Evolutionary conservation across 1,139 yeast species (phyloP).

Genomic region (Kurtzmaniella quercitrusa): DNA sequence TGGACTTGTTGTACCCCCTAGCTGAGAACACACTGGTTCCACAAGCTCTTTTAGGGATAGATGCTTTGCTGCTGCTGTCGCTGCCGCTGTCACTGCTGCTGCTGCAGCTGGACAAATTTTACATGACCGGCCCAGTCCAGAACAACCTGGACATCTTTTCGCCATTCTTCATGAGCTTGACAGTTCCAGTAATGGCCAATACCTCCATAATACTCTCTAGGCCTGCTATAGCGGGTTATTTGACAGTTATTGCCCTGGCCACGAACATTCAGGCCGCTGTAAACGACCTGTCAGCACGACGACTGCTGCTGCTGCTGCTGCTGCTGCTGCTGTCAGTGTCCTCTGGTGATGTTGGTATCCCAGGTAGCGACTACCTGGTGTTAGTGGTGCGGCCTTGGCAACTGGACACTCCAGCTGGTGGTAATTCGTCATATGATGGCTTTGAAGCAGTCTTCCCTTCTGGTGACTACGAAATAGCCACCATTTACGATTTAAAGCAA

Average conservation of each 20-base stretch:
- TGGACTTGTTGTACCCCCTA: slow-evolving; percentile 51
- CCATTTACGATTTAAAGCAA: slow-evolving; percentile 23
- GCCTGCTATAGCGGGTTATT: slow-evolving; percentile 65
- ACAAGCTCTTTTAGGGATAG: slow-evolving; percentile 13
- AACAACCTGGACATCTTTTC: slow-evolving; percentile 25
- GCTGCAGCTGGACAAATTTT: slow-evolving; percentile 21
- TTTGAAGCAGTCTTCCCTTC: slow-evolving; percentile 35
- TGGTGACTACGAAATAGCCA: slow-evolving; percentile 16
- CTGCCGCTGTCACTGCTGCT: slow-evolving; percentile 28
- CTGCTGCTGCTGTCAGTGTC: slow-evolving; percentile 14
- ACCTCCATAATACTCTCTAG: slow-evolving; percentile 61
- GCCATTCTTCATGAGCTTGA: slow-evolving; percentile 48
- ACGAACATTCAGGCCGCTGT: slow-evolving; percentile 47
- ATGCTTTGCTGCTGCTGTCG: slow-evolving; percentile 31
- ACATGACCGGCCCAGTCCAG: slow-evolving; percentile 58
- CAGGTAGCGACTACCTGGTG: slow-evolving; percentile 28
- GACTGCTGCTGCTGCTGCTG: slow-evolving; percentile 27
- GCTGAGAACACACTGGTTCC: slow-evolving; percentile 44
- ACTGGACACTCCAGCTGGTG: slow-evolving; percentile 9
- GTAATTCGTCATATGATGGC: slow-evolving; percentile 19
- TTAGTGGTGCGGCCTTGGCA: slow-evolving; percentile 31
- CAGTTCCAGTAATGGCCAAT: slow-evolving; percentile 70
- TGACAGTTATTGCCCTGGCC: slow-evolving; percentile 64
- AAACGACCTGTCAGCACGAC: slow-evolving; percentile 34
- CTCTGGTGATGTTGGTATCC: background rate